Percentiles rank a stretch among this genome's conserved stretches.
phyloP scores from a whole-genome alignment of 345 rosid species.

The Pseudoturritis turrita region DNA sequence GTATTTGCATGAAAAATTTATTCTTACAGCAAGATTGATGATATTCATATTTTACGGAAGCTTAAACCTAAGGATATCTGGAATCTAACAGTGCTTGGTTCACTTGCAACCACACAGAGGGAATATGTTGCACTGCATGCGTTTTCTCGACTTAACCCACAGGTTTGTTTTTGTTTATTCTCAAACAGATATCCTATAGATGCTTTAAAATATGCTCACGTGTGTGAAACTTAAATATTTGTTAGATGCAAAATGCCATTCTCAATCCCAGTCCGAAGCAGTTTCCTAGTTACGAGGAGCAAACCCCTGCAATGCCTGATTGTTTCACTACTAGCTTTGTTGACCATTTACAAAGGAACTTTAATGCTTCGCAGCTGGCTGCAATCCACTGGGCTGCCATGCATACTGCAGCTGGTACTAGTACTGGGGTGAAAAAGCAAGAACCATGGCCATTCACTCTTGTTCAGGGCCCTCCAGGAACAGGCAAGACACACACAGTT shows the following conservation, averaged over 20 bases:
- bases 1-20: background rate
- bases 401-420: conserved; percentile 99
- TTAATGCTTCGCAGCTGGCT: conserved; percentile 86
- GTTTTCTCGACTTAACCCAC: conserved; percentile 87
- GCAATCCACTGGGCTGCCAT: conserved; percentile 99
- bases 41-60: conserved; percentile 82
- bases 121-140: conserved; percentile 99
- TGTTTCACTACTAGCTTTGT: conserved; percentile 87
- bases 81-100: conserved; percentile 94
- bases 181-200: background rate
- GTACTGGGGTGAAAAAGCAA: conserved; percentile 76
- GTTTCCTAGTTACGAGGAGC: conserved; percentile 90
- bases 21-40: conserved; percentile 62
- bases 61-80: conserved; percentile 78
- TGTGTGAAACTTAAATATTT: conserved; percentile 15
- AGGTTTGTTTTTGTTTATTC: conserved; percentile 46
- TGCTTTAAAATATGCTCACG: conserved; percentile 15
- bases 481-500: conserved; percentile 98
- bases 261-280: conserved; percentile 88
- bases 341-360: conserved; percentile 72
- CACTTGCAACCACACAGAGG: conserved; percentile 98
- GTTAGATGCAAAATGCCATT: conserved; percentile 93
- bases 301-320: conserved; percentile 87
- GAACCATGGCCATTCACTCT: conserved; percentile 99
- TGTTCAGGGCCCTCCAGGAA: conserved; percentile 99